Conservation (phyloP, 2,329 filamentous ascomycete species). For the Fusarium miscanthi region DNA sequence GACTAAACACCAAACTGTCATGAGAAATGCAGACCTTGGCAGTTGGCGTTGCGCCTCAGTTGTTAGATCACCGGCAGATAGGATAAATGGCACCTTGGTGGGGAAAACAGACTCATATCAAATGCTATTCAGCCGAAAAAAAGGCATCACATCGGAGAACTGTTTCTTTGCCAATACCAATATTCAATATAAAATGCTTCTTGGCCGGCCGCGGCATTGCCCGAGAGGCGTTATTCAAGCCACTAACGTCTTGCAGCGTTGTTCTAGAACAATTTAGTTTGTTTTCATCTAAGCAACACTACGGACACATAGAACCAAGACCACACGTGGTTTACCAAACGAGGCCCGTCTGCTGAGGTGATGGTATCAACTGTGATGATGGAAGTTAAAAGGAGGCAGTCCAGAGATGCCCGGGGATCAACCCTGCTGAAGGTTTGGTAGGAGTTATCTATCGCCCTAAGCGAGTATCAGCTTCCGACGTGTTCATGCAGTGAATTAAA, state of each 20-base stretch:
- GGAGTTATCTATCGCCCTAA: background rate
- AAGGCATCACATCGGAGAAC: background rate
- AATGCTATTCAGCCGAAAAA: background rate
- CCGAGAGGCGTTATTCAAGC: conserved; percentile 22
- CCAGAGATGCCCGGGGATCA: background rate
- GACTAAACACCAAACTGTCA: background rate
- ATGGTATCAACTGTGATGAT: background rate
- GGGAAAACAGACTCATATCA: background rate
- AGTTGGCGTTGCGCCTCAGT: background rate
- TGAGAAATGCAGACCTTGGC: background rate
- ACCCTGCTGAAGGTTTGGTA: background rate
- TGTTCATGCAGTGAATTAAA: conserved; percentile 1
- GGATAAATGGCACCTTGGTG: background rate
- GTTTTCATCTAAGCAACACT: background rate
- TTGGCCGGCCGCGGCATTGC: conserved; percentile 13
- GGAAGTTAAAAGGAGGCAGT: background rate
- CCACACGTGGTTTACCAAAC: background rate
- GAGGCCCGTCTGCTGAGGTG: background rate
- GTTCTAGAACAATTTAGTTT: conserved; percentile 37
- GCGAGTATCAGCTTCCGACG: conserved; percentile 22
- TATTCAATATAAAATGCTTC: conserved; percentile 6
- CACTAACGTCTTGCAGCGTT: conserved; percentile 10
- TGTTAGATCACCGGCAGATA: background rate
- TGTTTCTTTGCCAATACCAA: background rate
- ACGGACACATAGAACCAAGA: background rate